Percentiles rank a stretch among this genome's conserved stretches.
Conservation (phyloP, 352 stramenopile genomes). For the Phytophthora aleatoria region DNA sequence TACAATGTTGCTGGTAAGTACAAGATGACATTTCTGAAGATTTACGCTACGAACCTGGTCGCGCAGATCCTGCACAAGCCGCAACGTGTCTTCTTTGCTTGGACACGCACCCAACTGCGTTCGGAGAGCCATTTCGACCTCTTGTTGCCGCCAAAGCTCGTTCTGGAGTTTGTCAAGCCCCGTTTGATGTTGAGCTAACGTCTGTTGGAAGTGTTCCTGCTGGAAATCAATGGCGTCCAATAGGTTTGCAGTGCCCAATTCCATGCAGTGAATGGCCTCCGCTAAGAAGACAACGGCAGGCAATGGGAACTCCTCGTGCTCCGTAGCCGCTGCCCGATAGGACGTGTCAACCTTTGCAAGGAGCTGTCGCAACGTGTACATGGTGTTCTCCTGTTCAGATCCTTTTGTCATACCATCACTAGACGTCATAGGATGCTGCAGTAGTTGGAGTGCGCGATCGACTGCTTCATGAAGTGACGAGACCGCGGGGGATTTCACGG, state of each 20-base stretch:
- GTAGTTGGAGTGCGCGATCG: slow-evolving; percentile 37
- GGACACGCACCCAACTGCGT: slow-evolving; percentile 53
- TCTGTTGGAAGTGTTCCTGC: slow-evolving; percentile 51
- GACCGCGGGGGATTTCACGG: slow-evolving; percentile 28
- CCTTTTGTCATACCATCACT: not conserved
- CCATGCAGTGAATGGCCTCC: slow-evolving; percentile 60
- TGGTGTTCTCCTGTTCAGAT: slow-evolving; percentile 24
- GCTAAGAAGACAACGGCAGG: slow-evolving; percentile 36
- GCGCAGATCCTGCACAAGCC: slow-evolving; percentile 52
- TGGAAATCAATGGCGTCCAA: slow-evolving; percentile 61
- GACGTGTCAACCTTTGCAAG: slow-evolving; percentile 47
- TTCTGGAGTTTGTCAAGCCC: slow-evolving; percentile 50
- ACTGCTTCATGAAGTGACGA: slow-evolving; percentile 40
- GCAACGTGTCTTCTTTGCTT: slow-evolving; percentile 69
- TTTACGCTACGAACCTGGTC: slow-evolving; percentile 48
- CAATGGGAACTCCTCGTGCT: slow-evolving; percentile 24
- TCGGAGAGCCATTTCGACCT: slow-evolving; percentile 49
- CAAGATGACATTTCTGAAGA: not conserved
- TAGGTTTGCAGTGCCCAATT: slow-evolving; percentile 61
- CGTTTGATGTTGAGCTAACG: slow-evolving; percentile 42
- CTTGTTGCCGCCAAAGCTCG: slow-evolving; percentile 48
- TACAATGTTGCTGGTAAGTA: not conserved
- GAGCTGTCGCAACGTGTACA: slow-evolving; percentile 52
- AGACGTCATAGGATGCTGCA: slow-evolving; percentile 28
- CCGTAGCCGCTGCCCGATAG: slow-evolving; percentile 18